Evolutionary conservation across 306 rosid species (phyloP), one percentile per base, ranked within the genome.

Genomic region (Ormosia emarginata): DNA sequence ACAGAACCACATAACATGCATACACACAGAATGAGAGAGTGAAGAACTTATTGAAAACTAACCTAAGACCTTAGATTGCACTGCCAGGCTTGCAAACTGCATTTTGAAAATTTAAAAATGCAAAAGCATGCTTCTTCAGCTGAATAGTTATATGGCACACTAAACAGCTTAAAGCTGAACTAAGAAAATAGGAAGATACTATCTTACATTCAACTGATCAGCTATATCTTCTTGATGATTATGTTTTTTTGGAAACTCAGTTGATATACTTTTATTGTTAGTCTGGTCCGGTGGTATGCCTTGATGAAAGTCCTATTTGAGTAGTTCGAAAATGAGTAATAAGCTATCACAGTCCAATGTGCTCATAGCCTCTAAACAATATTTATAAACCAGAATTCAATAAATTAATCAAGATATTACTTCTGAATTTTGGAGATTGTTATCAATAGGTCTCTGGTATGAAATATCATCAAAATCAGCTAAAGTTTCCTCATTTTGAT

Each of bases 61-160:
- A 92, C 98, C 97, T 91, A 47, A 52, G 39, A 78, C 67, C 39
- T 69, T 71, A 52, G 95, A 80, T 79, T 88, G 88, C 86, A 90
- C 66, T 2, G 87, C 77, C 86, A 91, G 75, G 78, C 88, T 89
- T 7, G 84, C 75, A 84, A 86, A 83, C 98, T 92, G 82, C 86
- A 86, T 83, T 86, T 77, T 18, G 43, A 67, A 81, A 61, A 74
- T 12, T 52, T 58, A 17, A 82, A 17, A 82, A 83, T 61, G 73
- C 79, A 70, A 84, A 75, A 80, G 18, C 71, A 74, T 17, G 40
- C 63, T 65, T 24, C 50, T 63, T 87, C 74, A 84, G 78, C 34
- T 69, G 57, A 46, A 41, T 6, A 76, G 41, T 68, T 73, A 47
- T 55, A 30, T 59, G 43, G 65, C 82, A 69, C 68, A 79, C 57